Evolutionary conservation across 2,329 filamentous ascomycete species (phyloP).

Genomic region (Sclerotinia spermophila): DNA sequence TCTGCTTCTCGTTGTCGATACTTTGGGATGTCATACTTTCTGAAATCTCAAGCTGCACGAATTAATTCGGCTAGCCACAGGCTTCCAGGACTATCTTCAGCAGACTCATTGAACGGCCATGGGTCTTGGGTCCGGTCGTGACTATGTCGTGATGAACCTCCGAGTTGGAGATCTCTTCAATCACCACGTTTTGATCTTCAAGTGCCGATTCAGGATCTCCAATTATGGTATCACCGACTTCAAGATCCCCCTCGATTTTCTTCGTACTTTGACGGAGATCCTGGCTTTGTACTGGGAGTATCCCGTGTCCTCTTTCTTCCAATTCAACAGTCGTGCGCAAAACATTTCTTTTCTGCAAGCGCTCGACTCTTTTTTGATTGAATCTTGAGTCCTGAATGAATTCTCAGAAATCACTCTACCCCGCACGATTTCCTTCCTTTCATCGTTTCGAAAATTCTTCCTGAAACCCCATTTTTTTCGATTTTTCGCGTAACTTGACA

Average conservation of each 20-base stretch:
- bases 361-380: neutral
- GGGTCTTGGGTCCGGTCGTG: neutral
- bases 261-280: neutral
- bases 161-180: neutral
- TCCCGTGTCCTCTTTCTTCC: neutral
- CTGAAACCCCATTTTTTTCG: neutral
- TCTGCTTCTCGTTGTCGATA: neutral
- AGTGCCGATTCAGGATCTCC: neutral
- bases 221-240: neutral
- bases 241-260: neutral
- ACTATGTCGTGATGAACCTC: neutral
- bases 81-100: neutral
- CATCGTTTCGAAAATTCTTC: neutral
- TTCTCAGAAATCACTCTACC: neutral
- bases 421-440: neutral
- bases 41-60: neutral
- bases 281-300: no score
- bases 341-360: neutral
- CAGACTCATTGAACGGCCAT: neutral
- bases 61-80: neutral
- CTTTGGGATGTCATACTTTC: neutral
- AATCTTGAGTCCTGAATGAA: neutral
- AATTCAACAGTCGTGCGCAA: neutral
- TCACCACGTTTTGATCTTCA: no score
- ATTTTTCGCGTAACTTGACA: neutral